These are phyloP conservation scores for Solanum gandarillasii DNA, from an alignment of 257 asterid genomes.

Conservation along the genomic window DNA sequence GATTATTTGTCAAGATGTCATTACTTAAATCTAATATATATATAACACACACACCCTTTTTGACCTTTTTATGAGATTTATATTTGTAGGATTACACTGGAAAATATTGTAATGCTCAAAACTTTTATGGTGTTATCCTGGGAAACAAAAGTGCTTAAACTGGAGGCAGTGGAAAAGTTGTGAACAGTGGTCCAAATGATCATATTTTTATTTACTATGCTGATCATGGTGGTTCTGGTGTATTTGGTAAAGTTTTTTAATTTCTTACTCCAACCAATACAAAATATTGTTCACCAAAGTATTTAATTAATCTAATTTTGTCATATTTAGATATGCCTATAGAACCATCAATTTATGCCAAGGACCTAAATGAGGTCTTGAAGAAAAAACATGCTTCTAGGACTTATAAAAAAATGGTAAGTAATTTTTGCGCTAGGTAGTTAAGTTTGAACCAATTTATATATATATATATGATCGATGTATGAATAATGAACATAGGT, in stretches of 20 bases:
- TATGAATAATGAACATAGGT: not conserved
- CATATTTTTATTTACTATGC: slow-evolving; percentile 68
- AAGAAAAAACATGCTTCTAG: slow-evolving; percentile 64
- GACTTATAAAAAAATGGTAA: slow-evolving; percentile 72
- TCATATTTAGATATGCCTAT: slow-evolving; percentile 62
- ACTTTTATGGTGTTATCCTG: slow-evolving; percentile 61
- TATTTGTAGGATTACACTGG: slow-evolving; percentile 68
- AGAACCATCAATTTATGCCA: slow-evolving; percentile 45
- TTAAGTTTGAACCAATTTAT: not conserved
- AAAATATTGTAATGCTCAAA: slow-evolving; percentile 44
- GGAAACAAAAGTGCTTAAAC: slow-evolving; percentile 54
- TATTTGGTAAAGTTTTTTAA: slow-evolving; percentile 38
- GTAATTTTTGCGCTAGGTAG: not conserved
- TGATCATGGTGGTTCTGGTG: slow-evolving; percentile 88
- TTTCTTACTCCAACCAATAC: not conserved
- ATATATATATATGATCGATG: too few relatives aligned
- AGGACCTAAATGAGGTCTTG: slow-evolving; percentile 44
- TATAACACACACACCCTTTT: not conserved
- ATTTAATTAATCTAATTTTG: not conserved
- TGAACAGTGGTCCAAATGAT: slow-evolving; percentile 79
- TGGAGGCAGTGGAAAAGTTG: slow-evolving; percentile 92
- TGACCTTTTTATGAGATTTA: not conserved
- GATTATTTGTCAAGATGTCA: not conserved
- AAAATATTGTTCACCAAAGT: not conserved
- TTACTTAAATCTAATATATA: not conserved